A percentile compares a stretch with the other conserved stretches of the same genome.
Conservation (phyloP, 257 asterid species). For the Agastache rugosa region DNA sequence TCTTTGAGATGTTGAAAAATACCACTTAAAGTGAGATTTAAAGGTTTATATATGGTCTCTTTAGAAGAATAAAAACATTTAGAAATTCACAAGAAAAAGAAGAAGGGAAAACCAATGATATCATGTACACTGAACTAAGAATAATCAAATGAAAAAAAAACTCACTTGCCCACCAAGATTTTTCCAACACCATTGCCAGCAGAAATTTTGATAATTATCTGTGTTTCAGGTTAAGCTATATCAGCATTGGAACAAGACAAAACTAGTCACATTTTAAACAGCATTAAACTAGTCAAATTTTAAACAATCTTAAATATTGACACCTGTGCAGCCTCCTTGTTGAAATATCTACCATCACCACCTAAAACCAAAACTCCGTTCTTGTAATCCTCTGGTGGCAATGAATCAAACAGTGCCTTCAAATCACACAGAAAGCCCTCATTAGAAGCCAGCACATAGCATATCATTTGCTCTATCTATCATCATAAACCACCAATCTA, state of each 20-base stretch:
- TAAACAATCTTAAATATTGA: neutral
- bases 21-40: neutral
- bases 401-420: conserved; percentile 88
- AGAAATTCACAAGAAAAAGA: neutral
- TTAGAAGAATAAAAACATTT: conserved; percentile 10
- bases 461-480: conserved; percentile 19
- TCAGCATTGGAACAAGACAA: conserved; percentile 36
- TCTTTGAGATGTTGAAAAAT: neutral
- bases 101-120: neutral
- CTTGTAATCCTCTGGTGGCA: conserved; percentile 86
- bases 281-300: neutral
- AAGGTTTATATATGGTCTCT: conserved; percentile 5
- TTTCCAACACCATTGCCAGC: conserved; percentile 94
- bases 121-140: conserved; percentile 25
- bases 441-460: conserved; percentile 21
- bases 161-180: conserved; percentile 92
- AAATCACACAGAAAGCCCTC: conserved; percentile 33
- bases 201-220: conserved; percentile 90
- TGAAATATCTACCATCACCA: conserved; percentile 97
- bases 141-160: conserved; percentile 26
- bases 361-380: conserved; percentile 82
- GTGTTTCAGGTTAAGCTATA: conserved; percentile 42
- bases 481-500: conserved; percentile 30
- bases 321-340: conserved; percentile 96
- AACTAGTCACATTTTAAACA: neutral